Conservation (phyloP, 2,329 filamentous ascomycete species). For the Aureobasidium sp. region DNA sequence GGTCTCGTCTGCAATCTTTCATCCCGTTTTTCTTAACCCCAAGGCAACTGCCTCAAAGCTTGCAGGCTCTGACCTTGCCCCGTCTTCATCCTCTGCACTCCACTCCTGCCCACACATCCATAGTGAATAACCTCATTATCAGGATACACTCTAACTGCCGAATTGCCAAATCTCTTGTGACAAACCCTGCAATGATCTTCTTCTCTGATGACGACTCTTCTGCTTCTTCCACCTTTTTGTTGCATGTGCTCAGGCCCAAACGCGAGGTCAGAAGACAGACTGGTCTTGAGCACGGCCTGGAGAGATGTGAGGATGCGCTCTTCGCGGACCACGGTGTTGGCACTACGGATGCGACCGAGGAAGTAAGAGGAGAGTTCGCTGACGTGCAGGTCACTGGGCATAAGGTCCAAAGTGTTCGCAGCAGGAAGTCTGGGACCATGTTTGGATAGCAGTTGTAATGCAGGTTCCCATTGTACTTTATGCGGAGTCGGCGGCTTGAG, state of each 20-base stretch:
- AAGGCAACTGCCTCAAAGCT: constrained; percentile 14
- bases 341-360: constrained; percentile 76
- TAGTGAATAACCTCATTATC: constrained; percentile 49
- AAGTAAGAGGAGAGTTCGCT: constrained; percentile 83
- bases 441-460: constrained; percentile 77
- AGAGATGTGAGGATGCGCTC: constrained; percentile 68
- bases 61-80: constrained; percentile 14
- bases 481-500: constrained; percentile 69
- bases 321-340: constrained; percentile 74
- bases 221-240: constrained; percentile 46
- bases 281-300: constrained; percentile 70
- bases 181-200: constrained; percentile 88
- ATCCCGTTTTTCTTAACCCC: too few species aligned
- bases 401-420: constrained; percentile 73
- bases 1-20: too few species aligned
- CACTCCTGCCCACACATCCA: constrained; percentile 33
- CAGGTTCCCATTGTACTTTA: constrained; percentile 56
- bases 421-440: constrained; percentile 89
- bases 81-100: constrained; percentile 13
- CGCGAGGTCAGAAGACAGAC: constrained; percentile 62
- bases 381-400: constrained; percentile 72
- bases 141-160: constrained; percentile 81
- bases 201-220: constrained; percentile 73
- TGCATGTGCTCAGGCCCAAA: constrained; percentile 59
- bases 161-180: constrained; percentile 84